Evolutionary conservation across 2,329 filamentous ascomycete species (phyloP).

Genomic region (Ophiostoma novo-ulmi): DNA sequence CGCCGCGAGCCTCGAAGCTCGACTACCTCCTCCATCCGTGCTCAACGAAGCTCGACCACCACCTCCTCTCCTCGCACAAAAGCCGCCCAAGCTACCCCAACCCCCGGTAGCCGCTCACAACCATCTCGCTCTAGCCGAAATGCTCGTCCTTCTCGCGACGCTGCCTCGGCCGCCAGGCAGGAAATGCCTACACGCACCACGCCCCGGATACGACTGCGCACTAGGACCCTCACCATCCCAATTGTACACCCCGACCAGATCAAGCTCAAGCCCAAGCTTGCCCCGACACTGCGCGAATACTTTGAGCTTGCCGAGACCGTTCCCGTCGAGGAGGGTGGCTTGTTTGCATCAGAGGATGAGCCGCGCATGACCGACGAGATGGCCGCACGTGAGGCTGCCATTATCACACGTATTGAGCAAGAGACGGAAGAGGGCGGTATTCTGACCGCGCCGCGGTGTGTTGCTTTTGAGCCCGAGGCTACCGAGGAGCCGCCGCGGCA

Average conservation of each 20-base stretch:
- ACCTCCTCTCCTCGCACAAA: constrained; percentile 37
- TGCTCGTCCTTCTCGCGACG: not conserved
- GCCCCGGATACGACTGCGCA: constrained; percentile 47
- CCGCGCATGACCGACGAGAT: constrained; percentile 55
- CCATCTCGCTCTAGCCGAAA: constrained; percentile 31
- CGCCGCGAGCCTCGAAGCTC: constrained; percentile 20
- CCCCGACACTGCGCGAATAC: constrained; percentile 54
- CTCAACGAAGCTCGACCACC: constrained; percentile 27
- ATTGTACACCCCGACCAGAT: constrained; percentile 56
- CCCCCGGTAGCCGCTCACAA: constrained; percentile 38
- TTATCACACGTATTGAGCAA: constrained; percentile 64
- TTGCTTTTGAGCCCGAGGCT: constrained; percentile 66
- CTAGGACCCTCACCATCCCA: constrained; percentile 47
- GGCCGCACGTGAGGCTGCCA: constrained; percentile 61
- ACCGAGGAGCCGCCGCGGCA: constrained; percentile 68
- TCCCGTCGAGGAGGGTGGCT: constrained; percentile 54
- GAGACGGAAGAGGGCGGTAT: constrained; percentile 71
- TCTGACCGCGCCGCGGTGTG: constrained; percentile 65
- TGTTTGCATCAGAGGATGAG: constrained; percentile 52
- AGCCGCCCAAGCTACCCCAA: constrained; percentile 32
- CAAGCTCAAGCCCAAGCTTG: constrained; percentile 49
- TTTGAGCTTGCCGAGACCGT: constrained; percentile 47
- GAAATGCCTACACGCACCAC: constrained; percentile 32
- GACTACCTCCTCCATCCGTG: constrained; percentile 3
- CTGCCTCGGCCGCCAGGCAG: not conserved